Base-by-base conservation (phyloP, 2,329 filamentous ascomycete genomes). In the Aspergillus phoenicis region DNA sequence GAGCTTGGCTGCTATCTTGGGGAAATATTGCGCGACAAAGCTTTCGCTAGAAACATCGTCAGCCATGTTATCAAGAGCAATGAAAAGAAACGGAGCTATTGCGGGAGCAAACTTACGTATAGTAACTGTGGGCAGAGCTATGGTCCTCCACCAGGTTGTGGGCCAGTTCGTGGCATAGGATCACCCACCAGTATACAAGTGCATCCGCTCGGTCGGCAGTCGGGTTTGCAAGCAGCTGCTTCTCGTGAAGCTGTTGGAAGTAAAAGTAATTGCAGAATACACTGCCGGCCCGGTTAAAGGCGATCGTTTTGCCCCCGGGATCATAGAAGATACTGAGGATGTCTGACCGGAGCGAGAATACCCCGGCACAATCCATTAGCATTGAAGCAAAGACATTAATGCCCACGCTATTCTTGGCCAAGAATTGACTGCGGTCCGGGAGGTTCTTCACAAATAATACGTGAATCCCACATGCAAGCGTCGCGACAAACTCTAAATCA, bases 211-310 rank as follows among this genome's bases (percentile, higher is more conserved):
- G 87, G 15, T 80, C 85, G 52, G 71, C 74, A 52, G 60, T 78
- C 52, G 65, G 66, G 62, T 67, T 73, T 22, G 71, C 66, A 20
- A 75, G 71, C 52, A 87, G 75, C 64, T 81, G 76, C 13, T 78
- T 70, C 48, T 86, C 81, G 71, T 98, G 94, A 33, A 97, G 78
- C 70, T 94, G 88, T 62, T 89, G 78, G 75, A 93, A 98, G 81
- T 91, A 97, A 17, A 91, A 84, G 65, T 96, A 84, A 72, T 99
- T 99, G 82, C 93, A 97, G 80, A 98, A 99, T 30, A 99, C 85
- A 69, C 89, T 91, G 39, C 94, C 93, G 41, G 84, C 86, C 8
- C 86, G 85, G 74, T 99, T 99, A 82, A 99, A 99, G 0, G 94
- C 95, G 64, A 99, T 97, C 0, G 92, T 93, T 59, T 85, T 86